Base-by-base conservation (phyloP, 2,329 filamentous ascomycete genomes). In the Tolypocladium pustulatum region DNA sequence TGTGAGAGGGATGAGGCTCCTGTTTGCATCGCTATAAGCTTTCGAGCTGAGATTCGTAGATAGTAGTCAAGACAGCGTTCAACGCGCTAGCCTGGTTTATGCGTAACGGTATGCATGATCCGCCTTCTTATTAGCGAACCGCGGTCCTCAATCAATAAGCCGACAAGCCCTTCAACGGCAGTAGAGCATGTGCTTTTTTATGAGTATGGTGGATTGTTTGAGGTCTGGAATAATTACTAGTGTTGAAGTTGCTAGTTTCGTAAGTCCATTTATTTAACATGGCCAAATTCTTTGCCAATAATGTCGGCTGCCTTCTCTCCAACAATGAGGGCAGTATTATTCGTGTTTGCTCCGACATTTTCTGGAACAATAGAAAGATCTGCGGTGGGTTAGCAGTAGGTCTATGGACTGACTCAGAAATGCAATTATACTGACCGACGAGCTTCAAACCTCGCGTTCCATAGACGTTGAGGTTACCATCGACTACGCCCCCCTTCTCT, bases 291-390 rank as follows among this genome's bases (percentile, higher is more conserved):
- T 25, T 58, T 58, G 4, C 65, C 66, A 10, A 73, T 64, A n/a
- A 73, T 69, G 54, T 69, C 66, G 0, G 72, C 71, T 3, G 69
- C 71, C 64, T 69, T 73, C 61, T 81, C 77, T 1, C 76, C 77
- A 57, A 80, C 67, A 6, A 73, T 63, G 40, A 79, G 64, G 0
- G 77, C 78, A 1, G 73, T 76, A 37, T 74, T 76, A 51, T 71
- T 70, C 1, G 76, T 78, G 59, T 81, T 79, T 1, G 72, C 73
- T 13, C 65, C 73, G 2, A 80, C 72, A 46, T 77, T 78, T 20
- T 63, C 56, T 1, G 72, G 72, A 25, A 64, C 61, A n/a, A 75
- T 65, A 54, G 72, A 71, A 56, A 75, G 46, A 61, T 76, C 71
- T 22, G 65, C 68, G 37, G 75, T 30, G 0, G 5, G 22, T 30